Percentiles rank a stretch among this genome's conserved stretches.
Evolutionary conservation across 1,139 yeast species (phyloP).

Genomic region (Petasospora rhodanensis): DNA sequence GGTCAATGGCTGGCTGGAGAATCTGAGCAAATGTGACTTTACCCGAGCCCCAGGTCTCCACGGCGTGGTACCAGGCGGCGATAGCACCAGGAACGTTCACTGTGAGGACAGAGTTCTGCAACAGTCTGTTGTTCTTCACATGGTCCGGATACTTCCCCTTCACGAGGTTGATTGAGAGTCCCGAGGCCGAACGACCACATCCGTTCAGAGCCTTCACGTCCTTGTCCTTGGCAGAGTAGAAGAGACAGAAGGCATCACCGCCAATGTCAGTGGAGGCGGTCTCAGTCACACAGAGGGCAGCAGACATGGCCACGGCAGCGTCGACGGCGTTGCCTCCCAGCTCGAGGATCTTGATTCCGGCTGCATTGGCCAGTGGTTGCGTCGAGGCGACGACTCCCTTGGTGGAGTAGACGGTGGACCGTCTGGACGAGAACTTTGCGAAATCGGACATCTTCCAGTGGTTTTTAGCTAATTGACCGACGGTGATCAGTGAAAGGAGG

Average conservation of each 20-base stretch:
- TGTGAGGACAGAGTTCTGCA: constrained; percentile 48
- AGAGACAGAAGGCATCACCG: constrained; percentile 74
- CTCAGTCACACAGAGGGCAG: constrained; percentile 67
- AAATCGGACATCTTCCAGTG: constrained; percentile 14
- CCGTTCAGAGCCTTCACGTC: constrained; percentile 70
- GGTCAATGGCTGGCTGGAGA: constrained; percentile 63
- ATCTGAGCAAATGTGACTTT: constrained; percentile 55
- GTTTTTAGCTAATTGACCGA: no score
- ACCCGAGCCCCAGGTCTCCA: constrained; percentile 69
- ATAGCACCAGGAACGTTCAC: constrained; percentile 76
- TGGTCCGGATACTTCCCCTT: constrained; percentile 34
- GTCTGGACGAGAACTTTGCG: constrained; percentile 46
- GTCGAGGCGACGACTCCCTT: constrained; percentile 73
- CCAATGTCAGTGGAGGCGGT: constrained; percentile 82
- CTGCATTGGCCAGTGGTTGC: constrained; percentile 75
- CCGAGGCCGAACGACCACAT: constrained; percentile 64
- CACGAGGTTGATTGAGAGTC: constrained; percentile 46
- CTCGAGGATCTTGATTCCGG: constrained; percentile 61
- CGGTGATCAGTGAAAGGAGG: no score
- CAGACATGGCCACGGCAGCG: constrained; percentile 78
- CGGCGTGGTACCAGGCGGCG: constrained; percentile 72
- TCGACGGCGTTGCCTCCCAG: constrained; percentile 75
- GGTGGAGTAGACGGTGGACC: constrained; percentile 74
- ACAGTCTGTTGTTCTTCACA: constrained; percentile 29
- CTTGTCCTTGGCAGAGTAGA: constrained; percentile 45